These are phyloP conservation scores for Salisapilia sapeloensis DNA, from an alignment of 352 stramenopile species.

Conservation along the genomic window DNA sequence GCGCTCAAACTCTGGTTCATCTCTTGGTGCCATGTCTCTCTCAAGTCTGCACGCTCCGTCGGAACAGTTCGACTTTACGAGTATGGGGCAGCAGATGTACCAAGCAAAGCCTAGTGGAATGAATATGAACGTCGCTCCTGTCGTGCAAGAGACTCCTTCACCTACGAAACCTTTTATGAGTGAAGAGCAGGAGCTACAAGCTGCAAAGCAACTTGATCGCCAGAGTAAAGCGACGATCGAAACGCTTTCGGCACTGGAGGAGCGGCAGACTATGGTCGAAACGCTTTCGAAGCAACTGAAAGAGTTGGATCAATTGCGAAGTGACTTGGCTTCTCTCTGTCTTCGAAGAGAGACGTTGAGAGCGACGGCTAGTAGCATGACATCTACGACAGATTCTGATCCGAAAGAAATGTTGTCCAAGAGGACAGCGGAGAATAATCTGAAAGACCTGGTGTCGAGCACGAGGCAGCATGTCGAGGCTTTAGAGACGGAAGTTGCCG, in stretches of 20 bases:
- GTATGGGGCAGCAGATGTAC: too few relatives aligned
- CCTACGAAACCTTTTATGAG: constrained; percentile 33
- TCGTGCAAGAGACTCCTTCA: too few relatives aligned
- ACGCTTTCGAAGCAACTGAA: constrained; percentile 39
- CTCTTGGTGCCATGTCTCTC: too few relatives aligned
- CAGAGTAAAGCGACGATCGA: constrained; percentile 28
- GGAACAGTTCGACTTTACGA: too few relatives aligned
- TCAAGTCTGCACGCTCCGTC: too few relatives aligned
- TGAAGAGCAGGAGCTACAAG: constrained; percentile 27
- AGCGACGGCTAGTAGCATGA: constrained; percentile 1
- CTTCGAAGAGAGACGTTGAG: constrained; percentile 40
- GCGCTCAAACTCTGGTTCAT: too few relatives aligned
- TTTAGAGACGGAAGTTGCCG: constrained; percentile 27
- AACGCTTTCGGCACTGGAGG: constrained; percentile 23
- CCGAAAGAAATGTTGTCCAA: constrained; percentile 14
- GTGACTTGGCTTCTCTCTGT: constrained; percentile 45
- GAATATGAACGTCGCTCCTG: too few relatives aligned
- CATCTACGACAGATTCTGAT: constrained; percentile 3
- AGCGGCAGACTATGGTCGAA: constrained; percentile 46
- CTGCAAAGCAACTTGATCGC: constrained; percentile 32
- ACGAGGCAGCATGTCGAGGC: constrained; percentile 35
- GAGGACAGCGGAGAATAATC: constrained; percentile 20
- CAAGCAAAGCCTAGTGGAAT: too few relatives aligned
- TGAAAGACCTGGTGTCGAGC: constrained; percentile 31
- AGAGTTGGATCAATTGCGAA: constrained; percentile 52